A percentile compares a stretch with the other conserved stretches of the same genome.
Evolutionary conservation across 202 grass and related monocot genomes (phyloP).

Genomic region (Brachypodium distachyon): DNA sequence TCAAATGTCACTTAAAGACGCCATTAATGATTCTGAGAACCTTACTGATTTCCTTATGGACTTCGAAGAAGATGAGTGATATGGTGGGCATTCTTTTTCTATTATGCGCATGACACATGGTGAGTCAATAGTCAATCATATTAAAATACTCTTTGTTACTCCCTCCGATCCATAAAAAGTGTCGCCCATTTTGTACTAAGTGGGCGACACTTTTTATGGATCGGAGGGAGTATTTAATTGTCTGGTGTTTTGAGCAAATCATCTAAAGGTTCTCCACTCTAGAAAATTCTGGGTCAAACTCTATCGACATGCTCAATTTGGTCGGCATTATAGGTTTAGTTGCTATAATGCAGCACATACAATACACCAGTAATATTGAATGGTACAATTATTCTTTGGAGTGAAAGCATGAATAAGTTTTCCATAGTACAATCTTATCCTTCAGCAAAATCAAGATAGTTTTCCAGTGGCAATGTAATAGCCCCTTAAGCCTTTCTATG

Average conservation of each 20-base stretch:
- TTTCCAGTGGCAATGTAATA: too few species aligned
- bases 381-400: background rate
- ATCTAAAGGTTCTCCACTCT: background rate
- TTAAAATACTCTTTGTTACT: background rate
- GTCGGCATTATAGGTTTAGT: conserved; percentile 1
- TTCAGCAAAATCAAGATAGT: too few species aligned
- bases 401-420: background rate
- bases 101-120: conserved; percentile 5
- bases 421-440: too few species aligned
- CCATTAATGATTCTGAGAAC: conserved; percentile 72
- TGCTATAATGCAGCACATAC: conserved; percentile 1
- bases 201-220: too few species aligned
- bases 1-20: conserved; percentile 62
- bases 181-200: too few species aligned
- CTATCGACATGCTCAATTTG: background rate
- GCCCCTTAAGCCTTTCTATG: conserved; percentile 18
- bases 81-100: conserved; percentile 5
- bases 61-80: conserved; percentile 65
- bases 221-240: too few species aligned
- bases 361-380: background rate
- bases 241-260: background rate
- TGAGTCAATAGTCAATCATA: conserved; percentile 16
- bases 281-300: background rate
- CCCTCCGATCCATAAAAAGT: too few species aligned
- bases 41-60: conserved; percentile 85